phyloP scores from a whole-genome alignment of 78 protist species.

The Salpingoeca rosetta region DNA sequence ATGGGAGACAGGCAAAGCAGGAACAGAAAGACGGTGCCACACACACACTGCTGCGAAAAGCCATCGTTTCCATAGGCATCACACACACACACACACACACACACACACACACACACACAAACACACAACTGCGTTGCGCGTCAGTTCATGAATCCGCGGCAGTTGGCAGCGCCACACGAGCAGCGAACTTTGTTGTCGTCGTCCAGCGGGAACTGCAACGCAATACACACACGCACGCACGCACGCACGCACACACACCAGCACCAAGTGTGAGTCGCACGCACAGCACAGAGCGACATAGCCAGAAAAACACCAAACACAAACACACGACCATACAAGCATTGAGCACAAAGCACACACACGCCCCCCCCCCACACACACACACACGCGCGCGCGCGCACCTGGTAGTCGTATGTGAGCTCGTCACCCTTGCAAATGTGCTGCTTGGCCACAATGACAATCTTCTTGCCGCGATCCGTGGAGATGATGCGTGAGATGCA shows the following conservation, averaged over 20 bases:
- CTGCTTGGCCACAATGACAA: constrained; percentile 43
- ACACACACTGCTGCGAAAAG: too few relatives aligned
- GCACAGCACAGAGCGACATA: too few relatives aligned
- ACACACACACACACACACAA: too few relatives aligned
- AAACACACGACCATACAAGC: too few relatives aligned
- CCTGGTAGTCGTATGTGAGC: constrained; percentile 59
- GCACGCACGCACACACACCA: background rate
- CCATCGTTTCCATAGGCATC: too few relatives aligned
- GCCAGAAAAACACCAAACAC: too few relatives aligned
- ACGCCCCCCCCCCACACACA: background rate
- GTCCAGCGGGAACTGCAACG: background rate
- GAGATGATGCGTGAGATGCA: constrained; percentile 43
- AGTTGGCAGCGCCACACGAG: background rate
- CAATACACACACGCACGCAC: background rate
- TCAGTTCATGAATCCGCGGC: background rate
- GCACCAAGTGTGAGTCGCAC: background rate
- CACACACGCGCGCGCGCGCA: background rate
- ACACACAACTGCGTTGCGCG: too few relatives aligned
- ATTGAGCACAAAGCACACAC: background rate
- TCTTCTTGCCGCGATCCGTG: constrained; percentile 26
- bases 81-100: too few relatives aligned
- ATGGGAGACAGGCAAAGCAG: too few relatives aligned
- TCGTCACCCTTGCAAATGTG: constrained; percentile 54
- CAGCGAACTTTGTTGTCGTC: background rate
- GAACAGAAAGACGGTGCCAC: constrained; percentile 20